Evolutionary conservation across 306 rosid genomes (phyloP).

Genomic region (Ziziphus jujuba): DNA sequence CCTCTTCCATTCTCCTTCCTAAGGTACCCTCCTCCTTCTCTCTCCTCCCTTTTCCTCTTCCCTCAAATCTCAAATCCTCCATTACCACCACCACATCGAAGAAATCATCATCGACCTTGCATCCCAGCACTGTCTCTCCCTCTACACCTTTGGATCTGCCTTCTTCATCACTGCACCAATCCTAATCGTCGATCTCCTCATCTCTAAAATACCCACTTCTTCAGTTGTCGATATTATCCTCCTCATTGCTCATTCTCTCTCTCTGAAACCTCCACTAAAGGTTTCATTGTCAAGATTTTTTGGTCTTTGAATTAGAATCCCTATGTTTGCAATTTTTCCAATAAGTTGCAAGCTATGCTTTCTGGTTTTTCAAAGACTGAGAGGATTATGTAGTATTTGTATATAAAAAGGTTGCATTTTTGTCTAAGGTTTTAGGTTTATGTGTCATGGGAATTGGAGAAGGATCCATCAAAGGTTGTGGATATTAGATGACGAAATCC

Average conservation of each 20-base stretch:
- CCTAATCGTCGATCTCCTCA: slow-evolving; percentile 81
- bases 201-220: slow-evolving; percentile 57
- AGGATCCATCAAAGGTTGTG: slow-evolving; percentile 75
- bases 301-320: slow-evolving; percentile 59
- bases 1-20: slow-evolving; percentile 64
- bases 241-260: slow-evolving; percentile 69
- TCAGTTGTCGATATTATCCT: slow-evolving; percentile 55
- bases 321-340: slow-evolving; percentile 71
- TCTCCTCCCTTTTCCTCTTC: slow-evolving; percentile 55
- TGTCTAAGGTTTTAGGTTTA: slow-evolving; percentile 94
- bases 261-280: slow-evolving; percentile 78
- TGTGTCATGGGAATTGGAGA: slow-evolving; percentile 75
- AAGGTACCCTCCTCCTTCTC: slow-evolving; percentile 76
- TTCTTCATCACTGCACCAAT: slow-evolving; percentile 92
- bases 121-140: slow-evolving; percentile 63
- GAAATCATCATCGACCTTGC: slow-evolving; percentile 85
- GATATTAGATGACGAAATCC: slow-evolving; percentile 65
- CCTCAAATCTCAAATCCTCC: slow-evolving; percentile 63
- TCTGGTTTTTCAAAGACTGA: slow-evolving; percentile 85
- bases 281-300: slow-evolving; percentile 73
- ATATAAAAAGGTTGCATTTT: slow-evolving; percentile 53
- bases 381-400: slow-evolving; percentile 68
- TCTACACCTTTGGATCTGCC: slow-evolving; percentile 62
- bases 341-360: slow-evolving; percentile 81
- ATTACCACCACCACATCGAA: slow-evolving; percentile 49